A percentile compares a stretch with the other conserved stretches of the same genome.
These are phyloP conservation scores for Sordariomycetes sp. DNA, from an alignment of 2,329 filamentous ascomycete genomes.

Conservation along the genomic window DNA sequence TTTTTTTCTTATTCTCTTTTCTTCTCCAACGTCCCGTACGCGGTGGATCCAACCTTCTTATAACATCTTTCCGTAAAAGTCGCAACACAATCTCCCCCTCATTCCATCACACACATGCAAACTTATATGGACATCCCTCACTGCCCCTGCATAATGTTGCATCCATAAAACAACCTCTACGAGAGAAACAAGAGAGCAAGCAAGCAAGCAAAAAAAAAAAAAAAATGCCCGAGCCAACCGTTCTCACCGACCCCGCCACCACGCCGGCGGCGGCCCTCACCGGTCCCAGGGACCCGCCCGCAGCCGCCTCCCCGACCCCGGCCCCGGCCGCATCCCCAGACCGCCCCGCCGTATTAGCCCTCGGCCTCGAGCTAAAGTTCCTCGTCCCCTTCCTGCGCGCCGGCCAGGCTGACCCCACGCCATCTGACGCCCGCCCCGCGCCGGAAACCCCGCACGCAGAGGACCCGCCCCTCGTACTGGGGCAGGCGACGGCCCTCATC, in stretches of 20 bases:
- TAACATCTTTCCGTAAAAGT: background rate
- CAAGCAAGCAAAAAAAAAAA: background rate
- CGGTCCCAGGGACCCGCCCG: background rate
- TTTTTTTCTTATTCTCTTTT: background rate
- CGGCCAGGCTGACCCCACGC: background rate
- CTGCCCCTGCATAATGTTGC: background rate
- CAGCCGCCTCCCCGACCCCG: no score
- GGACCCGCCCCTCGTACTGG: constrained; percentile 6
- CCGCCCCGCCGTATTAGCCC: background rate
- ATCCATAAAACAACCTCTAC: background rate
- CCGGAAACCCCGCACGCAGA: background rate
- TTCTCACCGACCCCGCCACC: background rate
- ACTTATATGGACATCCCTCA: background rate
- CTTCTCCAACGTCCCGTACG: background rate
- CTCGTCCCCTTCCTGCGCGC: constrained; percentile 12
- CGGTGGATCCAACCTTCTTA: background rate
- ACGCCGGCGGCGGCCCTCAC: background rate
- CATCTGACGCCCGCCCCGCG: constrained; percentile 6
- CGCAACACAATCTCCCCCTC: background rate
- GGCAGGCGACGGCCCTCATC: constrained; percentile 11
- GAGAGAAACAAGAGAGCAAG: background rate
- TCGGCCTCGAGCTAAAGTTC: constrained; percentile 20
- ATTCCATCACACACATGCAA: background rate
- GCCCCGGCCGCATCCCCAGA: background rate
- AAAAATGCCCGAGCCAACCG: background rate